Evolutionary conservation across 352 stramenopile genomes (phyloP).

Genomic region (Phytophthora sojae): DNA sequence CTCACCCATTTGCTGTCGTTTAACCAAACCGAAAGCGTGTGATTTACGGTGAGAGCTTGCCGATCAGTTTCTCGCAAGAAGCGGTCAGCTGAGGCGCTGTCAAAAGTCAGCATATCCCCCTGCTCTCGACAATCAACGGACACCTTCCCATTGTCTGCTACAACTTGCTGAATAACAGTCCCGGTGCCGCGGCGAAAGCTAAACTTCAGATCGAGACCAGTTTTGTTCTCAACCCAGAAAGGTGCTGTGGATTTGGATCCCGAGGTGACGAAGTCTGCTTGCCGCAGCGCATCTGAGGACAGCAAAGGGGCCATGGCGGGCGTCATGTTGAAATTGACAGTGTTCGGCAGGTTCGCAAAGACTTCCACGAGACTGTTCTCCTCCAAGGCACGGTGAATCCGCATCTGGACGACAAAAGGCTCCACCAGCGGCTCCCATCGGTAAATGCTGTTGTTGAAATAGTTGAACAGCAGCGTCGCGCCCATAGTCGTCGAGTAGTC

Average conservation of each 20-base stretch:
- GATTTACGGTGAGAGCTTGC: conserved; percentile 83
- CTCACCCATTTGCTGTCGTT: conserved; percentile 91
- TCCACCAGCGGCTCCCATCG: conserved; percentile 89
- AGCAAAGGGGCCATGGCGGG: conserved; percentile 87
- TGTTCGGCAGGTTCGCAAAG: conserved; percentile 84
- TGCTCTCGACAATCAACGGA: conserved; percentile 88
- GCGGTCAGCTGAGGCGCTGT: conserved; percentile 79
- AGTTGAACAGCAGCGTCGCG: conserved; percentile 84
- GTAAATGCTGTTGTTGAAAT: conserved; percentile 94
- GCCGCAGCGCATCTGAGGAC: conserved; percentile 78
- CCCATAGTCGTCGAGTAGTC: conserved; percentile 84
- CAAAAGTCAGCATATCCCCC: conserved; percentile 89
- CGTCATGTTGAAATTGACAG: conserved; percentile 90
- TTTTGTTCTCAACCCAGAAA: conserved; percentile 93
- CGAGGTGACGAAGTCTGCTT: conserved; percentile 88
- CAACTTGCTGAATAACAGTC: conserved; percentile 81
- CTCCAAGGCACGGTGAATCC: conserved; percentile 71
- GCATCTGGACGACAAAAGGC: conserved; percentile 83
- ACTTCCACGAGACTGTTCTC: conserved; percentile 81
- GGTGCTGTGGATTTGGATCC: conserved; percentile 87
- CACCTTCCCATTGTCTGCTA: conserved; percentile 71
- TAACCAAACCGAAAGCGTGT: conserved; percentile 88
- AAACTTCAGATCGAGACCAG: conserved; percentile 84
- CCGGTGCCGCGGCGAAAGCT: conserved; percentile 85
- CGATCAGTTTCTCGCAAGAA: conserved; percentile 79